These are phyloP conservation scores for Rhodomyrtus tomentosa DNA, from an alignment of 345 rosid genomes.

Conservation along the genomic window DNA sequence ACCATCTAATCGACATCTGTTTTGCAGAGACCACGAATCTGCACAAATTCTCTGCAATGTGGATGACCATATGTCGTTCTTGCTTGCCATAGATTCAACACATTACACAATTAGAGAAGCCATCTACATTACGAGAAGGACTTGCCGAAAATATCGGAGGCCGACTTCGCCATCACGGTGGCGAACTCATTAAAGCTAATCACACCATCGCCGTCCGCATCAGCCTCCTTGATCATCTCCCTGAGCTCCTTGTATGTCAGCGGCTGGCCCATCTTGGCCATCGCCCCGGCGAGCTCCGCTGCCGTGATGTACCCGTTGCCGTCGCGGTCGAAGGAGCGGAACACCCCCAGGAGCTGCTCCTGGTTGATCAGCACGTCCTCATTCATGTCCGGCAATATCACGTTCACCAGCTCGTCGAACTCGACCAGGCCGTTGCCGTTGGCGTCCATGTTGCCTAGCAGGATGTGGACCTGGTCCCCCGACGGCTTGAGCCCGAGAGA, in stretches of 20 bases:
- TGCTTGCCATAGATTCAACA: not conserved
- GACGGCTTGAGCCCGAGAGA: constrained; percentile 72
- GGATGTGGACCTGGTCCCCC: constrained; percentile 58
- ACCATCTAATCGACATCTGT: not conserved
- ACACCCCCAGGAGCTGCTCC: constrained; percentile 45
- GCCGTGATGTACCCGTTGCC: constrained; percentile 77
- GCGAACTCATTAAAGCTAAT: constrained; percentile 73
- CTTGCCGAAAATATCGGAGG: constrained; percentile 35
- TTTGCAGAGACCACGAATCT: not conserved
- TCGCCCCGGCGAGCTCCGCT: constrained; percentile 65
- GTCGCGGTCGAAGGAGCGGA: constrained; percentile 60
- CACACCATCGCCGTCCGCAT: constrained; percentile 66
- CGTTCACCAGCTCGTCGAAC: constrained; percentile 61
- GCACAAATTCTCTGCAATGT: not conserved
- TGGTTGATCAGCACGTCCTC: constrained; percentile 46
- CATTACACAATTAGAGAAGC: not conserved
- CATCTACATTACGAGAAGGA: not conserved
- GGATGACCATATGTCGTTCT: not conserved
- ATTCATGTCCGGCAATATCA: constrained; percentile 43
- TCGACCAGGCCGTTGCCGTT: constrained; percentile 74
- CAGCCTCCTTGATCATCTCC: constrained; percentile 80
- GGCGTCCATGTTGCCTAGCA: constrained; percentile 64
- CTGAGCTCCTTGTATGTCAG: constrained; percentile 56
- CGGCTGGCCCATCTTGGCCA: constrained; percentile 91
- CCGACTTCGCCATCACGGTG: constrained; percentile 61